These are phyloP conservation scores for Streptanthus diversifolius DNA, from an alignment of 345 rosid genomes.

Conservation along the genomic window DNA sequence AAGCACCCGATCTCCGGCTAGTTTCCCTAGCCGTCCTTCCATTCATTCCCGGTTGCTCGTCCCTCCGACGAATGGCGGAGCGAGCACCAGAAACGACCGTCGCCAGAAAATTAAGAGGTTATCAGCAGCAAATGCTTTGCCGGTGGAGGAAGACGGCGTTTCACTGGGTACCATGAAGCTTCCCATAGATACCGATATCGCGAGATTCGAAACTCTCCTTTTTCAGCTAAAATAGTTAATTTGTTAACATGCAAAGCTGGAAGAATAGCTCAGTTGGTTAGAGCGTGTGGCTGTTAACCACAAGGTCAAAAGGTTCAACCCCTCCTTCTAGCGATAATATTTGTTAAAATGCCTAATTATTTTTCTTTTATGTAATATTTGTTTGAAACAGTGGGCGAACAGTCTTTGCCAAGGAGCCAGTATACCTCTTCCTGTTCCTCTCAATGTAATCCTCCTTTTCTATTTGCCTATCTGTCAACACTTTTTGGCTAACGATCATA, in stretches of 20 bases:
- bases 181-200: constrained; percentile 58
- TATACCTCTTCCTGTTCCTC: constrained; percentile 76
- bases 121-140: constrained; percentile 21
- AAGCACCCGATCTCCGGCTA: constrained; percentile 11
- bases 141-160: constrained; percentile 53
- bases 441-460: constrained; percentile 47
- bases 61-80: background rate
- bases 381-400: constrained; percentile 69
- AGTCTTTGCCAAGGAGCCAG: constrained; percentile 93
- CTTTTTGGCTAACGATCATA: constrained; percentile 4
- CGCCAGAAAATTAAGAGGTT: constrained; percentile 32
- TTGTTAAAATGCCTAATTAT: background rate
- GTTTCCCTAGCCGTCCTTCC: background rate
- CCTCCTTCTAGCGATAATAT: constrained; percentile 47
- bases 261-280: constrained; percentile 83
- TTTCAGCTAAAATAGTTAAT: constrained; percentile 49
- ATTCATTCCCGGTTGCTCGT: background rate
- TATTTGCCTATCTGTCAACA: background rate
- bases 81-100: background rate
- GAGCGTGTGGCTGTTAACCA: constrained; percentile 84
- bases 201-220: constrained; percentile 59
- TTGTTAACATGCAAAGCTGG: constrained; percentile 29
- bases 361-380: background rate
- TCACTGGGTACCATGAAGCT: constrained; percentile 82
- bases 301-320: constrained; percentile 81